Evolutionary conservation across 306 rosid species (phyloP), one percentile per base, ranked within the genome.

Genomic region (Citrullus colocynthis): DNA sequence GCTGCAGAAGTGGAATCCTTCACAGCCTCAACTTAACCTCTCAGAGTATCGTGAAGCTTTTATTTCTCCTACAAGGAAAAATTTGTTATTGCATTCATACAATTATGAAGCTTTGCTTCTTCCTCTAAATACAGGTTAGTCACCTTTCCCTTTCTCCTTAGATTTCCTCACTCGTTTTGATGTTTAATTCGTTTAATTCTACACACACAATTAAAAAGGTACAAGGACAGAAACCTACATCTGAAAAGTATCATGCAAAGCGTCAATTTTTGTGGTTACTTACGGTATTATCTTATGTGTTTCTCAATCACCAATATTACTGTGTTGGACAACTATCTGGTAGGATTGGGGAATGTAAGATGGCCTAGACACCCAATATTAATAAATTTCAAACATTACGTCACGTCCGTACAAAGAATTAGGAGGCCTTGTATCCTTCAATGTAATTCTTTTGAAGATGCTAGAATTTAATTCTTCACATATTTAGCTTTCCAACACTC

Each of bases 1-100:
- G 85, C 76, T 94, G 87, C 91, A 88, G 54, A 87, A 83, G 77
- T 94, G 98, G 98, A 85, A 81, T 34, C 77, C 89, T 30, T 88
- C 91, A 11, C 85, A 84, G 76, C 82, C 85, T 61, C 87, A 75
- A 66, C 77, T 90, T 14, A 74, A 81, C 80, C 89, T 92, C 51
- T 88, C 93, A 5, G 96, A 91, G 52, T 94, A 88, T 70, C 96
- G 87, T 2, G 82, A 89, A 88, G 96, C 90, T 78, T 94, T 90
- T 82, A 86, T 94, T 85, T 94, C 98, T 82, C 97, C 98, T 14
- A 84, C 97, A 2, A 92, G 95, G 66, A 87, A 84, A 86, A 77
- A 79, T 56, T 76, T 94, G 57, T 85, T 92, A 80, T 82, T 94
- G 85, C 90, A 85, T 78, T 90, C 97, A 7, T 76, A 88, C 83